Evolutionary conservation across 148 eudicot genomes (phyloP).

Genomic region (Bassia scoparia): DNA sequence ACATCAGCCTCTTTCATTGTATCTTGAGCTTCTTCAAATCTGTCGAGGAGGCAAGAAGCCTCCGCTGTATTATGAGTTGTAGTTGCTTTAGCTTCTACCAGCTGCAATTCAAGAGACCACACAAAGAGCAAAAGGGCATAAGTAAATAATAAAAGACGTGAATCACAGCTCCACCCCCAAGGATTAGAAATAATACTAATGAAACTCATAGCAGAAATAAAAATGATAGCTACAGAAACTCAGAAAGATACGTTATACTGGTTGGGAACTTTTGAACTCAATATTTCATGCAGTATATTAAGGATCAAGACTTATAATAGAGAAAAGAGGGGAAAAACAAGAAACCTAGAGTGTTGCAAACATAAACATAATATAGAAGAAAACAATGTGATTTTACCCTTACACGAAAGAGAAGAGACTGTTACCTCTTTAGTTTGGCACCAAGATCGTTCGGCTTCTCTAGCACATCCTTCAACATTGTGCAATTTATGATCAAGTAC

Average conservation of each 20-base stretch:
- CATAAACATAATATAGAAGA: background rate
- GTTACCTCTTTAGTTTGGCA: conserved; percentile 58
- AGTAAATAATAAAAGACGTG: too few species aligned
- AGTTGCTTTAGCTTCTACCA: conserved; percentile 53
- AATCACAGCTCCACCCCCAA: too few species aligned
- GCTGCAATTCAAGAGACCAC: conserved; percentile 65
- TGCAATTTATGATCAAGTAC: conserved; percentile 49
- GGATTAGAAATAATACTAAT: too few species aligned
- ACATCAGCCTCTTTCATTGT: conserved; percentile 75
- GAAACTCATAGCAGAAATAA: too few species aligned
- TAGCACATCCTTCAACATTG: conserved; percentile 41
- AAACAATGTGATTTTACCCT: background rate
- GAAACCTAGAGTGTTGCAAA: too few species aligned
- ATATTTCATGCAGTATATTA: background rate
- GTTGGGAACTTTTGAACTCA: background rate
- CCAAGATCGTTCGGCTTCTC: conserved; percentile 44
- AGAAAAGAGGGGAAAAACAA: background rate
- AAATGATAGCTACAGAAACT: too few species aligned
- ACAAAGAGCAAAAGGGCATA: background rate
- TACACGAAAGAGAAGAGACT: background rate
- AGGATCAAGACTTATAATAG: background rate
- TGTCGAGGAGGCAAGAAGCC: conserved; percentile 59
- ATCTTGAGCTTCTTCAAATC: conserved; percentile 73
- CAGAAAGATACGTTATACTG: too few species aligned
- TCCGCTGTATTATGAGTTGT: conserved; percentile 64